Evolutionary conservation across 176 grass and related monocot genomes (phyloP).

Genomic region (Oryza australiensis): DNA sequence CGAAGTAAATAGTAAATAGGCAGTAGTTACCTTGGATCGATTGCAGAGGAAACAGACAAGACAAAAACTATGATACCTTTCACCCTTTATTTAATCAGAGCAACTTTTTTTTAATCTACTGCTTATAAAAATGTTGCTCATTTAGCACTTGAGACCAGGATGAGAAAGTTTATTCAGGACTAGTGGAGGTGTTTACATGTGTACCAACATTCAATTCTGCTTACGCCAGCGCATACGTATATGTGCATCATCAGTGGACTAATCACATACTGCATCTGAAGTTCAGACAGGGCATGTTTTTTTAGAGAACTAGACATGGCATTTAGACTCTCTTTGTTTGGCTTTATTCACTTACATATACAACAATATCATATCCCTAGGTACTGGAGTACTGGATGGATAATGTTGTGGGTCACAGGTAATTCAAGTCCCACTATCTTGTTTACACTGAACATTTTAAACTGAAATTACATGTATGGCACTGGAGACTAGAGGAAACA

Average conservation of each 20-base stretch:
- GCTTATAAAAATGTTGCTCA: not conserved
- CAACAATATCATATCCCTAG: not conserved
- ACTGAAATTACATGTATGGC: not conserved
- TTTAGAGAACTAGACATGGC: too few relatives aligned
- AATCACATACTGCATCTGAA: not conserved
- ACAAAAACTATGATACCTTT: not conserved
- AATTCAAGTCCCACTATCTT: not conserved
- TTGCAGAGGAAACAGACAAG: not conserved
- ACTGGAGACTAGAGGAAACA: not conserved
- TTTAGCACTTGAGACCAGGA: not conserved
- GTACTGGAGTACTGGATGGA: not conserved
- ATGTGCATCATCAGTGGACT: not conserved
- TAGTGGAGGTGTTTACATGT: not conserved
- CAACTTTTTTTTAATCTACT: not conserved
- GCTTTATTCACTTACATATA: conserved; percentile 5
- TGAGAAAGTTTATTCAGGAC: not conserved
- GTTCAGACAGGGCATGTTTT: not conserved
- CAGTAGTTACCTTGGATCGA: not conserved
- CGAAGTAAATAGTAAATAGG: too few relatives aligned
- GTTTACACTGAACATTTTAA: not conserved
- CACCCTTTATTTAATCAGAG: not conserved
- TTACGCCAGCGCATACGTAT: not conserved
- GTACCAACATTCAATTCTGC: not conserved
- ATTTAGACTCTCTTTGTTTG: too few relatives aligned
- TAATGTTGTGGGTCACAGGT: not conserved